Percentiles rank a stretch among this genome's conserved stretches.
Evolutionary conservation across 176 grass and related monocot genomes (phyloP).

Genomic region (Calamus simplicifolius): DNA sequence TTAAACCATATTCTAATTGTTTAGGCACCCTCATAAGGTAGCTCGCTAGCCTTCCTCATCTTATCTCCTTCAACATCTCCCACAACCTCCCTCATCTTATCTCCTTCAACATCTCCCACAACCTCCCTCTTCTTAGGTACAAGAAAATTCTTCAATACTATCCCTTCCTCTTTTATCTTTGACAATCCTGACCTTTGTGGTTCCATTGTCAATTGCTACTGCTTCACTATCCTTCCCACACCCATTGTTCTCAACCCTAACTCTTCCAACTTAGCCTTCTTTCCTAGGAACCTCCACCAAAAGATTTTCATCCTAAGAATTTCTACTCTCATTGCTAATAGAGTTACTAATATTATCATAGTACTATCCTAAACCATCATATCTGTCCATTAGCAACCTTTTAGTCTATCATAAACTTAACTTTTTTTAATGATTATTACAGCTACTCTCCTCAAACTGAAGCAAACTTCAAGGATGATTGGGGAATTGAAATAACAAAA

Average conservation of each 20-base stretch:
- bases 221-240: conserved; percentile 67
- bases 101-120: conserved; percentile 84
- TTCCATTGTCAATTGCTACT: conserved; percentile 65
- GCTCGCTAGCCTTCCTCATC: conserved; percentile 60
- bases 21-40: conserved; percentile 60
- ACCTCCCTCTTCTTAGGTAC: conserved; percentile 73
- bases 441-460: no score
- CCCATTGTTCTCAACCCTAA: conserved; percentile 92
- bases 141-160: conserved; percentile 82
- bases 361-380: conserved; percentile 58
- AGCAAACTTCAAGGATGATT: no score
- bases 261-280: conserved; percentile 13
- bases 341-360: conserved; percentile 73
- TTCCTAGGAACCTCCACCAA: conserved; percentile 34
- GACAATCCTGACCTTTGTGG: conserved; percentile 83
- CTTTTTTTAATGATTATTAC: no score
- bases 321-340: conserved; percentile 82
- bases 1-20: no score
- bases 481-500: no score
- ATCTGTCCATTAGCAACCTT: no score
- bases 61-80: conserved; percentile 70
- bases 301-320: conserved; percentile 96
- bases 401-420: no score
- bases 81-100: conserved; percentile 72
- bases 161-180: conserved; percentile 58